A percentile compares a stretch with the other conserved stretches of the same genome.
Conservation (phyloP, 495 filamentous ascomycete genomes). For the Trichoderma parareesei region DNA sequence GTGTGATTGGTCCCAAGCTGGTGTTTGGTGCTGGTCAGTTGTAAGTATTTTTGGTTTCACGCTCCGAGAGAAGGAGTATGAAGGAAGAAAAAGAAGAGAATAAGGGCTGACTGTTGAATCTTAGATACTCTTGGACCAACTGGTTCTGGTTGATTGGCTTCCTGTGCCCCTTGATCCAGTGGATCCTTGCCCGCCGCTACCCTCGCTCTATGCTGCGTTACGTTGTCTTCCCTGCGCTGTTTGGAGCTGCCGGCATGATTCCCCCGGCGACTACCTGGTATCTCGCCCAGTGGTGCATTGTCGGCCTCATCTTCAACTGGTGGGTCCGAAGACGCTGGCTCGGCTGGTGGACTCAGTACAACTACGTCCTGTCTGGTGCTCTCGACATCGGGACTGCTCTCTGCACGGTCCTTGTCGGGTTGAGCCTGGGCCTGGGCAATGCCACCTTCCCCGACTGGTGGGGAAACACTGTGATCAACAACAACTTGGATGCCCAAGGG, state of each 20-base stretch:
- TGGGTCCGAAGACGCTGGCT: constrained; percentile 35
- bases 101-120: neutral
- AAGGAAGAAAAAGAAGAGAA: too few species aligned
- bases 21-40: constrained; percentile 40
- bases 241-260: constrained; percentile 42
- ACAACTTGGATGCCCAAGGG: constrained; percentile 10
- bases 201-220: constrained; percentile 33
- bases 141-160: constrained; percentile 47
- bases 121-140: constrained; percentile 40
- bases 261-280: constrained; percentile 46
- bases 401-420: constrained; percentile 20
- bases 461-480: constrained; percentile 11
- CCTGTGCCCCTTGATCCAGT: constrained; percentile 30
- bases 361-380: constrained; percentile 40
- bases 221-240: constrained; percentile 43
- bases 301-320: constrained; percentile 46
- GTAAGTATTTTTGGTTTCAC: neutral
- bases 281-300: constrained; percentile 46
- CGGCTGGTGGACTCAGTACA: constrained; percentile 48
- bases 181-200: constrained; percentile 38
- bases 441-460: constrained; percentile 14
- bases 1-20: constrained; percentile 42
- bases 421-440: constrained; percentile 12
- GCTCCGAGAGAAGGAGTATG: too few species aligned
- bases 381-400: constrained; percentile 29